phyloP scores from a whole-genome alignment of 108 stramenopile species.

The Seminavis robusta region DNA sequence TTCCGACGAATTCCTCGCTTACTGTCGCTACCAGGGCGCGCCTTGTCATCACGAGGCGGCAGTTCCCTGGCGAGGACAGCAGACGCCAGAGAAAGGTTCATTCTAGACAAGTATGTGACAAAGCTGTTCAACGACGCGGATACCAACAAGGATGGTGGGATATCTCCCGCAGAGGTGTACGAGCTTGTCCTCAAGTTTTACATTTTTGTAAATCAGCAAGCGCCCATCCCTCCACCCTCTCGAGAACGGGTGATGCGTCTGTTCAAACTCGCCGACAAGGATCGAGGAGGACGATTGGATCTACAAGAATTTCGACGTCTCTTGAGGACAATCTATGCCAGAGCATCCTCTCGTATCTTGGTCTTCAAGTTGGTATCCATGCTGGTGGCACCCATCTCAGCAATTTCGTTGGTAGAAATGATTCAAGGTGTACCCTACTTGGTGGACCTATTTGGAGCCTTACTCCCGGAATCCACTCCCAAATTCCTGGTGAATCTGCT shows the following conservation, averaged over 20 bases:
- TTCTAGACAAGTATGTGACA: no score
- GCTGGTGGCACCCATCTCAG: slow-evolving; percentile 38
- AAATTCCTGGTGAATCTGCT: no score
- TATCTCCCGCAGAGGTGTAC: slow-evolving; percentile 31
- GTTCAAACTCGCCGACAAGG: slow-evolving; percentile 18
- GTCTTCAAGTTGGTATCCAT: slow-evolving; percentile 28
- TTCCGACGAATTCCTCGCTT: no score
- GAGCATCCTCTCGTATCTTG: slow-evolving; percentile 24
- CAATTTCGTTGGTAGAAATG: no score
- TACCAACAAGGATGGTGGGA: slow-evolving; percentile 31
- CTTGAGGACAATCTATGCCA: not conserved
- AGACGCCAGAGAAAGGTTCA: no score
- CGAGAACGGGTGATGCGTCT: slow-evolving; percentile 16
- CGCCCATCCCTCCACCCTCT: slow-evolving; percentile 38
- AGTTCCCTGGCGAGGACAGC: no score
- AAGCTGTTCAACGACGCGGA: slow-evolving; percentile 41
- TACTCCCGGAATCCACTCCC: no score
- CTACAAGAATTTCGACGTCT: slow-evolving; percentile 25
- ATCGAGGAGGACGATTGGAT: slow-evolving; percentile 6
- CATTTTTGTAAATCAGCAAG: slow-evolving; percentile 27
- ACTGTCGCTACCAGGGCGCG: no score
- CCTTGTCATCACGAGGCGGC: no score
- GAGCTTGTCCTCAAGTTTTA: slow-evolving; percentile 30
- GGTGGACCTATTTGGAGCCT: no score
- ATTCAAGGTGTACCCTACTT: no score